Evolutionary conservation across 2,329 filamentous ascomycete genomes (phyloP), one percentile per base, ranked within the genome.

Genomic region (Paecilomyces niveus): DNA sequence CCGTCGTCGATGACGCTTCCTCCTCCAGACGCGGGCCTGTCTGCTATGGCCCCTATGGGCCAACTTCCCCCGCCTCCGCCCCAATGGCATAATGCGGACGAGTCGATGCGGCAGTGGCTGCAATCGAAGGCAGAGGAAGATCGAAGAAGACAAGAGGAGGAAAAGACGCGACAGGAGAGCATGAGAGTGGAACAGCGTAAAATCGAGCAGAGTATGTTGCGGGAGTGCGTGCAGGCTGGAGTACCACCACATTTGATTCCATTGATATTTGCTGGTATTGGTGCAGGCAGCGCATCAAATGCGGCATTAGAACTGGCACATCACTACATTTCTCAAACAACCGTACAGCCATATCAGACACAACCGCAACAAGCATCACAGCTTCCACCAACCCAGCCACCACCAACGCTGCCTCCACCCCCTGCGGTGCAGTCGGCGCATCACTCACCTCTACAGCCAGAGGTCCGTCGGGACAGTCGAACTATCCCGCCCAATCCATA

Each of bases 201-300:
- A 66, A 81, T 90, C 58, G 89, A 92, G 72, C 83, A 88, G 68
- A 85, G 85, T 53, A 91, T 92, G 74, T 74, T 92, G 58, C 80
- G 83, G 57, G 85, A 88, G 22, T 89, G 88, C 2, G 72, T 92
- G 56, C 80, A 81, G 57, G 85, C 86, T 39, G 88, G 89, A 10
- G 85, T 92, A 55, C 89, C 89, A 9, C 88, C 89, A 11, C 81
- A 86, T 35, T 84, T 92, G 81, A 82, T 92, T 26, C 89, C 89
- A 6, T 76, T 90, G 59, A 85, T 92, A 24, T 91, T 92, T 72
- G 84, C 86, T 11, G 86, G 87, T 51, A 87, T 90, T 80, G 83
- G 83, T 53, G 86, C n/a, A 86, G 45, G 85, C 85, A 35, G 67
- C 88, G 29, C n/a, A n/a, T 79, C 86, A 21, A 84, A 83, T 62